phyloP scores from a whole-genome alignment of 768 basidiomycete genomes.

The Leccinum broughii region DNA sequence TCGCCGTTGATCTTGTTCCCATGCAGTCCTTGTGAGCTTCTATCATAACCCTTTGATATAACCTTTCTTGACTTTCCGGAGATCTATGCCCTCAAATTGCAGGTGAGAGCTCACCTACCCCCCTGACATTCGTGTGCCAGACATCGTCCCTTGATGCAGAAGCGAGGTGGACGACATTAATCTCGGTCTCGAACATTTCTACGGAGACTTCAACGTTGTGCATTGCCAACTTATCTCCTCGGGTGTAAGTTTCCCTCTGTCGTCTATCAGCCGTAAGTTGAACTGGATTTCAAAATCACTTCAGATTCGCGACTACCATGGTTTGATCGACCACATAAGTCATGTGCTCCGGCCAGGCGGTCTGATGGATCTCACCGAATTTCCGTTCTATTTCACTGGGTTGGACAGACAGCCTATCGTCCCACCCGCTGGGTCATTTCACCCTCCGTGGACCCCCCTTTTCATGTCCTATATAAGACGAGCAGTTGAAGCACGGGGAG shows the following conservation, averaged over 20 bases:
- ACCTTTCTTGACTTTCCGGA: conserved; percentile 31
- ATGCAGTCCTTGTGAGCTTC: conserved; percentile 67
- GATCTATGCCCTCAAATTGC: conserved; percentile 68
- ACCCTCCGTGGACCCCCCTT: conserved; percentile 58
- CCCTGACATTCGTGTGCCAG: conserved; percentile 3
- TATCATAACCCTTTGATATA: conserved; percentile 11
- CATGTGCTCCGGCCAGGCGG: conserved; percentile 71
- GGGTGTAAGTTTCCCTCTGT: conserved; percentile 54
- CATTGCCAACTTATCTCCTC: conserved; percentile 71
- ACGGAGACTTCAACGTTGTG: conserved; percentile 74
- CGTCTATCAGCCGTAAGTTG: conserved; percentile 8
- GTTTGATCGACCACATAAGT: conserved; percentile 64
- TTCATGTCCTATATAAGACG: conserved; percentile 58
- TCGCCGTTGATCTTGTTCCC: conserved; percentile 79
- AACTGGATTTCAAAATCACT: conserved; percentile 14
- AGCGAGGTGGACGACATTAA: conserved; percentile 86
- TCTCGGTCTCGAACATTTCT: conserved; percentile 80
- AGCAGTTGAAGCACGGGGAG: conserved; percentile 59
- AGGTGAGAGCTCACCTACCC: conserved; percentile 43
- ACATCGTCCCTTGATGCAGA: conserved; percentile 38
- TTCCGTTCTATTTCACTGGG: conserved; percentile 67
- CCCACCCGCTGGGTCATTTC: conserved; percentile 42
- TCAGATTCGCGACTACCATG: conserved; percentile 68
- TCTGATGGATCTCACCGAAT: conserved; percentile 65
- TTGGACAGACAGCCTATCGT: conserved; percentile 44